Conservation (phyloP, 768 basidiomycete species). For the Leucocoprinus sp. region DNA sequence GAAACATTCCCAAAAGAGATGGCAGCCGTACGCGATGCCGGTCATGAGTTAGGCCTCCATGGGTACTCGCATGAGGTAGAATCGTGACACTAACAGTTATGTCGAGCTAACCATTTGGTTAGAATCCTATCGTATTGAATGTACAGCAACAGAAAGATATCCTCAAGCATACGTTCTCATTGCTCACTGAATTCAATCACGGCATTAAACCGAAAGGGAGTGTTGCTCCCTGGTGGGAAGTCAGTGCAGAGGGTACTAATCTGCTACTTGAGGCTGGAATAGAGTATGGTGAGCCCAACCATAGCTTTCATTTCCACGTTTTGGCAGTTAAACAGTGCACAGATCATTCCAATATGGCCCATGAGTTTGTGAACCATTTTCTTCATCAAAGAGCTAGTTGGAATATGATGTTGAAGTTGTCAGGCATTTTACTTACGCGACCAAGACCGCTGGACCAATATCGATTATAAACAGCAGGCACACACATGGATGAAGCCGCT, state of each 20-base stretch:
- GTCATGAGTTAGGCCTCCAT: conserved; percentile 61
- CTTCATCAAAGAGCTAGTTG: not conserved
- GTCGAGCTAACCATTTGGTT: not conserved
- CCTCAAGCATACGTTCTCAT: conserved; percentile 52
- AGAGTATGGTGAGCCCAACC: conserved; percentile 46
- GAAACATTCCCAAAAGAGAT: conserved; percentile 70
- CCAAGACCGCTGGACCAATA: conserved; percentile 66
- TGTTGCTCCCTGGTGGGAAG: conserved; percentile 80
- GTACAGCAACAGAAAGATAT: conserved; percentile 65
- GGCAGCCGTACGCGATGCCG: conserved; percentile 61
- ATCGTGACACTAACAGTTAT: not conserved
- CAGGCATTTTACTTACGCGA: conserved; percentile 64
- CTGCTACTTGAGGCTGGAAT: conserved; percentile 66
- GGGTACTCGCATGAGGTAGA: conserved; percentile 63
- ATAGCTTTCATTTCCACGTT: not conserved
- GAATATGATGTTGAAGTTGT: conserved; percentile 28
- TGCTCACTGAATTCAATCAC: conserved; percentile 60
- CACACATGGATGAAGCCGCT: conserved; percentile 72
- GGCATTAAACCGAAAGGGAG: conserved; percentile 52
- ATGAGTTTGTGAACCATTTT: conserved; percentile 29
- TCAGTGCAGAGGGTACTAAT: conserved; percentile 54
- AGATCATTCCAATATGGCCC: conserved; percentile 60
- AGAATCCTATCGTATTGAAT: conserved; percentile 56
- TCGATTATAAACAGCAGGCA: conserved; percentile 52
- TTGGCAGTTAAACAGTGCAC: not conserved